Evolutionary conservation across 2,329 filamentous ascomycete genomes (phyloP), one percentile per base, ranked within the genome.

Genomic region (Aspergillus aculeatinus): DNA sequence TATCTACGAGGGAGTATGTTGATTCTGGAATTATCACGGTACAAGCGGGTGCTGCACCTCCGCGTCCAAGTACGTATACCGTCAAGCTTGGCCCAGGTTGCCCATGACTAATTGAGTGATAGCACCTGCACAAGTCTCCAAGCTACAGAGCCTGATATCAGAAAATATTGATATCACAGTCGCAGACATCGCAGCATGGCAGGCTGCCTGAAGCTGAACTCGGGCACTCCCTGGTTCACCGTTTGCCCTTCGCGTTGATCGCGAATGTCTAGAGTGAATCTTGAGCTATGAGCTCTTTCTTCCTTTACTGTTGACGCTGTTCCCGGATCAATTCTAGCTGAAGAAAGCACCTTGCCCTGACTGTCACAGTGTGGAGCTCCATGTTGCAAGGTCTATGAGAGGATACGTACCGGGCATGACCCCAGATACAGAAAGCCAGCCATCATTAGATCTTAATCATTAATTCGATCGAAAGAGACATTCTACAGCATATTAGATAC

Each of bases 161-260:
- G 71, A 75, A 51, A 73, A 73, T 31, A 60, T 74, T 23, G 72
- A 70, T 55, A 73, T 75, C 31, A 68, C 72, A 5, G 53, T 63
- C 5, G 65, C 65, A 4, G 71, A 74, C 25, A 74, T 75, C 55
- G 66, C 67, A 9, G 63, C 63, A n/a, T 74, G 71, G 71, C 70
- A 74, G 51, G 47, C 42, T 14, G 42, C 53, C 9, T 55, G 48
- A 16, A 31, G 4, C 10, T 16, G 42, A 25, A 14, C 3, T 33
- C 7, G 16, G 25, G 12, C 16, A 21, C 21, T 12, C 6, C 29
- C 16, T 9, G 2, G 14, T 5, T 21, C 33, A 31, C 5, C 11
- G 11, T 14, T 5, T 55, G 19, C 21, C 9, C 16, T 7, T 33
- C 9, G 44, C 31, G 4, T 21, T 55, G 42, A 12, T 55, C n/a